Percentiles rank a stretch among this genome's conserved stretches.
These are phyloP conservation scores for Diacronema lutheri DNA, from an alignment of 78 protist genomes.

Conservation along the genomic window DNA sequence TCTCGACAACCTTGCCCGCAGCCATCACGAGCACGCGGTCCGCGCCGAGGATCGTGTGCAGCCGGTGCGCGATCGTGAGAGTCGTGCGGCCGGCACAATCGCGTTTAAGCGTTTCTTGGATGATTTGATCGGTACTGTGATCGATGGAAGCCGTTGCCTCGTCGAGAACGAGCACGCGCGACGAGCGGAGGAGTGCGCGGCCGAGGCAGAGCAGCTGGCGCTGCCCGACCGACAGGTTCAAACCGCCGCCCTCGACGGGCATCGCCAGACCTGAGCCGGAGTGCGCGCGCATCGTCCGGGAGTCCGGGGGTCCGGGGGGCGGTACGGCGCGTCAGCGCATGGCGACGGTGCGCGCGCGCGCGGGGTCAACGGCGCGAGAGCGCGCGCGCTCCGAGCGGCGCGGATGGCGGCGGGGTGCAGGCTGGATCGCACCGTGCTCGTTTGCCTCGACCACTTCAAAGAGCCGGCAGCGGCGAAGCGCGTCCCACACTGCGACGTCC, in stretches of 20 bases:
- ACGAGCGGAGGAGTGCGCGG: conserved; percentile 70
- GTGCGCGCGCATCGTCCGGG: not conserved
- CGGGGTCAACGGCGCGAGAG: not conserved
- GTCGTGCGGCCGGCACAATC: conserved; percentile 17
- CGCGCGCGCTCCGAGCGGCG: no score
- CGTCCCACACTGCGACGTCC: conserved; percentile 28
- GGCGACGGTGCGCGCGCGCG: not conserved
- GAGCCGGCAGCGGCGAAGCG: not conserved
- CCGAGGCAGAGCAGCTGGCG: conserved; percentile 90
- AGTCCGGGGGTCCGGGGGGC: not conserved
- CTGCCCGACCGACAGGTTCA: conserved; percentile 89
- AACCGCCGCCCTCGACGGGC: conserved; percentile 40
- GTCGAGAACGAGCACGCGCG: conserved; percentile 66
- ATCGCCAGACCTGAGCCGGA: not conserved
- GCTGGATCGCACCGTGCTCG: no score
- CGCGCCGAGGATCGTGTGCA: conserved; percentile 44
- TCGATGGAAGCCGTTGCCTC: conserved; percentile 91
- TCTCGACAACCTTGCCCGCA: no score
- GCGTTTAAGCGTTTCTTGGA: not conserved
- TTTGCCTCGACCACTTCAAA: no score
- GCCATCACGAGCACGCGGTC: no score
- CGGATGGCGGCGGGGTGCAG: no score
- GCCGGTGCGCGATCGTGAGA: conserved; percentile 59
- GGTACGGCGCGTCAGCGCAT: not conserved
- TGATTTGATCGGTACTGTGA: conserved; percentile 58